These are phyloP conservation scores for Candida patagonica DNA, from an alignment of 805 yeast genomes.

Conservation along the genomic window DNA sequence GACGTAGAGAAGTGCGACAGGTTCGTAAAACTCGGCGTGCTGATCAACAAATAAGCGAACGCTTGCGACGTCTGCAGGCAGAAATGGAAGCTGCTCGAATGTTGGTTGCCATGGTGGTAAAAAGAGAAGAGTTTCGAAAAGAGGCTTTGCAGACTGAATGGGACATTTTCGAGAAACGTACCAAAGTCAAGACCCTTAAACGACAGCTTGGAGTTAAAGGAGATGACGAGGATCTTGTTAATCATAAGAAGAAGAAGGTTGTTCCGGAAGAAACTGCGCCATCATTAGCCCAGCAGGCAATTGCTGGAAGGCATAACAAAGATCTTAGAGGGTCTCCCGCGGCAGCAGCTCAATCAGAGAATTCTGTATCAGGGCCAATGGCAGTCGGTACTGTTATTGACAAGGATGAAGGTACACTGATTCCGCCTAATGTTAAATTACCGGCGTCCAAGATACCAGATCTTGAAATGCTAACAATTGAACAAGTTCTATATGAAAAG, in stretches of 20 bases:
- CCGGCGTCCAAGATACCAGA: slow-evolving; percentile 93
- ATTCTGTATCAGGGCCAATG: slow-evolving; percentile 2
- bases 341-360: slow-evolving; percentile 11
- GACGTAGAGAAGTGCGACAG: slow-evolving; percentile 90
- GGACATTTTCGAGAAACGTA: slow-evolving; percentile 63
- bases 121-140: slow-evolving; percentile 59
- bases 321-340: slow-evolving; percentile 15
- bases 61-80: slow-evolving; percentile 59
- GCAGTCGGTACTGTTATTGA: slow-evolving; percentile 7
- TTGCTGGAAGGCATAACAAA: neutral
- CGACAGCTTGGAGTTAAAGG: slow-evolving; percentile 68
- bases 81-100: slow-evolving; percentile 72
- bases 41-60: slow-evolving; percentile 81
- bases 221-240: slow-evolving; percentile 73
- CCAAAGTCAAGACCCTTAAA: slow-evolving; percentile 62
- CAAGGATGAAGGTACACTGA: slow-evolving; percentile 8
- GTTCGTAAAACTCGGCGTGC: slow-evolving; percentile 94
- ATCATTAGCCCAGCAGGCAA: slow-evolving; percentile 4
- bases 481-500: slow-evolving; percentile 61
- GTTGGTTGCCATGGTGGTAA: slow-evolving; percentile 58
- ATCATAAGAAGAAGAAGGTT: slow-evolving; percentile 52
- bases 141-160: slow-evolving; percentile 54
- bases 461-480: slow-evolving; percentile 77
- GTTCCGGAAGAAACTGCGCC: slow-evolving; percentile 11
- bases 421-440: slow-evolving; percentile 67